A percentile compares a stretch with the other conserved stretches of the same genome.
Evolutionary conservation across 2,329 filamentous ascomycete genomes (phyloP).

Genomic region (Ascochyta viciae-villosae): DNA sequence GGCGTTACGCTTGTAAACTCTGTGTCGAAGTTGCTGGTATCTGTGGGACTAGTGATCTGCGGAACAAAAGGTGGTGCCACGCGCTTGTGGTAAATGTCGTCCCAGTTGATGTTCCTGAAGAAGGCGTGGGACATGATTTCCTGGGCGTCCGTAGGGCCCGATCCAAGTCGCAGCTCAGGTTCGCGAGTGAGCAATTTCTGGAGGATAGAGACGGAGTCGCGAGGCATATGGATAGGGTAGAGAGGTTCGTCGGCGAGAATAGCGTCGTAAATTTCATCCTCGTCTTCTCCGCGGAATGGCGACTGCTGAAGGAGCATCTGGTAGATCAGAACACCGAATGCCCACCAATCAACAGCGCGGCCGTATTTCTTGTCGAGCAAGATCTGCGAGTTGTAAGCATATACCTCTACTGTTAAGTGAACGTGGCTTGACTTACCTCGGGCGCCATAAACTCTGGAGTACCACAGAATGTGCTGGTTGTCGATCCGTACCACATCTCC

Average conservation of each 20-base stretch:
- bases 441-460: slow-evolving; percentile 99
- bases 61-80: slow-evolving; percentile 89
- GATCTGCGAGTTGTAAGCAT: slow-evolving; percentile 65
- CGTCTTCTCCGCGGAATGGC: slow-evolving; percentile 97
- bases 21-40: slow-evolving; percentile 99
- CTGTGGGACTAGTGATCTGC: slow-evolving; percentile 86
- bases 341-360: slow-evolving; percentile 98
- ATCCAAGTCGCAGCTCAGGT: slow-evolving; percentile 89
- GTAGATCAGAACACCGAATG: slow-evolving; percentile 97
- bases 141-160: slow-evolving; percentile 94
- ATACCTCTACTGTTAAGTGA: background rate
- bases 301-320: slow-evolving; percentile 99
- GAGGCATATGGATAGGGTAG: slow-evolving; percentile 98
- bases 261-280: slow-evolving; percentile 98
- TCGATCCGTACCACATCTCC: slow-evolving; percentile 99
- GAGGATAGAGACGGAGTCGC: slow-evolving; percentile 95
- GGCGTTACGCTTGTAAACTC: slow-evolving; percentile 99
- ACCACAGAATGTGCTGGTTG: slow-evolving; percentile 97
- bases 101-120: slow-evolving; percentile 98
- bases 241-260: slow-evolving; percentile 97
- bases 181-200: slow-evolving; percentile 97
- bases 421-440: slow-evolving; percentile 68
- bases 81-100: slow-evolving; percentile 96
- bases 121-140: slow-evolving; percentile 99
- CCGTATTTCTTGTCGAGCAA: slow-evolving; percentile 98